phyloP scores from a whole-genome alignment of 108 stramenopile species.

The Skeletonema tropicum region DNA sequence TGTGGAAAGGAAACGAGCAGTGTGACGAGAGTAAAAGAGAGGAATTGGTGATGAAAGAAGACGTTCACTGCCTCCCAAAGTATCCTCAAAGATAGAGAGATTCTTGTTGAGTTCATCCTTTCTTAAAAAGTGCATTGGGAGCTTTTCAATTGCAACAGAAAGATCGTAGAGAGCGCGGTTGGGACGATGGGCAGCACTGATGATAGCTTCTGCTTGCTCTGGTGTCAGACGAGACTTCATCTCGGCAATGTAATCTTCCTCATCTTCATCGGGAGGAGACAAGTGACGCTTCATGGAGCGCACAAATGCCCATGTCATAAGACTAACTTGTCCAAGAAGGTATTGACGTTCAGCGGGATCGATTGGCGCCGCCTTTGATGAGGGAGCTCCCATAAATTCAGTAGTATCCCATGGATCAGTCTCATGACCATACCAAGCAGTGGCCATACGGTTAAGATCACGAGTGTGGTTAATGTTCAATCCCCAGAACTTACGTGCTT shows the following conservation, averaged over 20 bases:
- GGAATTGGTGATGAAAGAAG: conserved; percentile 67
- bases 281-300: conserved; percentile 51
- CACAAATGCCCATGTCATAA: conserved; percentile 34
- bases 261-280: conserved; percentile 27
- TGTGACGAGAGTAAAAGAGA: conserved; percentile 68
- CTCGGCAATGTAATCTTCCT: conserved; percentile 36
- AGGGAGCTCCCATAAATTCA: conserved; percentile 26
- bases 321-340: conserved; percentile 13
- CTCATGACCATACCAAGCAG: conserved; percentile 23
- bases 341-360: conserved; percentile 17
- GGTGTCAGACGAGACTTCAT: conserved; percentile 37
- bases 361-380: neutral
- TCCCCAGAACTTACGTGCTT: conserved; percentile 41
- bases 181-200: conserved; percentile 65
- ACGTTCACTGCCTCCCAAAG: conserved; percentile 54
- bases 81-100: conserved; percentile 58
- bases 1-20: conserved; percentile 63
- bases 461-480: conserved; percentile 43
- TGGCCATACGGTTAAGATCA: conserved; percentile 33
- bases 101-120: conserved; percentile 58
- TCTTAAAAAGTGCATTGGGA: conserved; percentile 72
- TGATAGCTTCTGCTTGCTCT: conserved; percentile 50
- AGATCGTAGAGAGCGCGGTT: conserved; percentile 66
- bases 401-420: conserved; percentile 13
- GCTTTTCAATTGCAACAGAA: conserved; percentile 53